These are phyloP conservation scores for Fusarium sp. DNA, from an alignment of 2,329 filamentous ascomycete genomes.

Conservation along the genomic window DNA sequence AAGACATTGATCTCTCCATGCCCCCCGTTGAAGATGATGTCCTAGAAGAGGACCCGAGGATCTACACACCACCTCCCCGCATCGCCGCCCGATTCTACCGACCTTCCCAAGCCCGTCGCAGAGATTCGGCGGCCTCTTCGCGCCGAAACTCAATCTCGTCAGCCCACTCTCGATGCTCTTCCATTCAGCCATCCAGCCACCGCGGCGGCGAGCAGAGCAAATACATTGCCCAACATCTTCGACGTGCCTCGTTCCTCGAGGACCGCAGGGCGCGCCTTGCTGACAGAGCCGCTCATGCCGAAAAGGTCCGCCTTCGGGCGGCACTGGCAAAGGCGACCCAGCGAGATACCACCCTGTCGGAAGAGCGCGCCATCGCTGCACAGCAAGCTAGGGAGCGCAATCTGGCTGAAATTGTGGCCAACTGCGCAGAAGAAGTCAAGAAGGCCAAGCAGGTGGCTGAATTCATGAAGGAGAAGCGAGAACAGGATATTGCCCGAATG, in stretches of 20 bases:
- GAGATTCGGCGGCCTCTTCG: conserved; percentile 81
- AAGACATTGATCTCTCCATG: conserved; percentile 52
- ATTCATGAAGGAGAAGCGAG: conserved; percentile 82
- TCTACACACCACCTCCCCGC: conserved; percentile 75
- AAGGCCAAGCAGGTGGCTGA: conserved; percentile 86
- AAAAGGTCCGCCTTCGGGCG: conserved; percentile 82
- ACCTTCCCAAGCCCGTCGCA: conserved; percentile 72
- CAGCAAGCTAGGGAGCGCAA: conserved; percentile 83
- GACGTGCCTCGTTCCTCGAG: conserved; percentile 83
- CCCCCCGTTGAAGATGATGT: conserved; percentile 50
- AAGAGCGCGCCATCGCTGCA: conserved; percentile 81
- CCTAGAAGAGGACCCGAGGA: conserved; percentile 48
- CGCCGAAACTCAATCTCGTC: conserved; percentile 84
- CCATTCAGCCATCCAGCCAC: conserved; percentile 62
- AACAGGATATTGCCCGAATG: conserved; percentile 76
- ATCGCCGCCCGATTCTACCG: conserved; percentile 84
- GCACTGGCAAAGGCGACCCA: conserved; percentile 78
- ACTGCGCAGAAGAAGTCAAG: conserved; percentile 85
- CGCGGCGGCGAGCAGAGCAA: conserved; percentile 75
- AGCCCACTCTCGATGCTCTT: conserved; percentile 75
- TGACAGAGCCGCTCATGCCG: conserved; percentile 82
- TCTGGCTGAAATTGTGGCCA: conserved; percentile 81
- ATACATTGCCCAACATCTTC: conserved; percentile 81
- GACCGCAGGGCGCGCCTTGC: conserved; percentile 82
- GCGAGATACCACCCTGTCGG: conserved; percentile 71